phyloP scores from a whole-genome alignment of 208 protist genomes.

The Wallacemonas sp. region DNA sequence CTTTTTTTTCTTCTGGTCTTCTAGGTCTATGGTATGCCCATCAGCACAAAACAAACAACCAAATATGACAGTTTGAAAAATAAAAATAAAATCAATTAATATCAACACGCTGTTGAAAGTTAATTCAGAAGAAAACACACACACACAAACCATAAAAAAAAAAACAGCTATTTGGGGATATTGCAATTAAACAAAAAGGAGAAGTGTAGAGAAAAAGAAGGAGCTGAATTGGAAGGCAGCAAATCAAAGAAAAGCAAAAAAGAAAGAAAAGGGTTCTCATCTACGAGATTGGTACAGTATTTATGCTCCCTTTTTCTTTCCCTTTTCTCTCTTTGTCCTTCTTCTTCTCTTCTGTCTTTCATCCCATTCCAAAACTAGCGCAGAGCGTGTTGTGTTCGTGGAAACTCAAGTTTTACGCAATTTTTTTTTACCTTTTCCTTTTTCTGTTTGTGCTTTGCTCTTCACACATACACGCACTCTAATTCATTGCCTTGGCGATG shows the following conservation, averaged over 20 bases:
- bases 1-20: constrained; percentile 11
- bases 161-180: too few relatives aligned
- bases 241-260: background rate
- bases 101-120: background rate
- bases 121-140: background rate
- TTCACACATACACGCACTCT: too few relatives aligned
- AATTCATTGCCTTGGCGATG: constrained; percentile 24
- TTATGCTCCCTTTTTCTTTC: background rate
- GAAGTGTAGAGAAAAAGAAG: background rate
- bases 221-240: background rate
- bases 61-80: constrained; percentile 13
- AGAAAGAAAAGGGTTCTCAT: background rate
- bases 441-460: background rate
- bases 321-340: background rate
- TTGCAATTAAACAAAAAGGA: too few relatives aligned
- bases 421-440: constrained; percentile 15
- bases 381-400: too few relatives aligned
- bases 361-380: too few relatives aligned
- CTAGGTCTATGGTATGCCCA: constrained; percentile 4
- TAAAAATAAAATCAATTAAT: constrained; percentile 1
- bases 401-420: background rate
- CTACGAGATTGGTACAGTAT: background rate
- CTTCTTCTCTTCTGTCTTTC: background rate
- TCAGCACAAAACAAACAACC: background rate
- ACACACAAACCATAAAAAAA: background rate